Evolutionary conservation across 495 filamentous ascomycete species (phyloP), one percentile per base, ranked within the genome.

Genomic region (Neurospora pannonica): DNA sequence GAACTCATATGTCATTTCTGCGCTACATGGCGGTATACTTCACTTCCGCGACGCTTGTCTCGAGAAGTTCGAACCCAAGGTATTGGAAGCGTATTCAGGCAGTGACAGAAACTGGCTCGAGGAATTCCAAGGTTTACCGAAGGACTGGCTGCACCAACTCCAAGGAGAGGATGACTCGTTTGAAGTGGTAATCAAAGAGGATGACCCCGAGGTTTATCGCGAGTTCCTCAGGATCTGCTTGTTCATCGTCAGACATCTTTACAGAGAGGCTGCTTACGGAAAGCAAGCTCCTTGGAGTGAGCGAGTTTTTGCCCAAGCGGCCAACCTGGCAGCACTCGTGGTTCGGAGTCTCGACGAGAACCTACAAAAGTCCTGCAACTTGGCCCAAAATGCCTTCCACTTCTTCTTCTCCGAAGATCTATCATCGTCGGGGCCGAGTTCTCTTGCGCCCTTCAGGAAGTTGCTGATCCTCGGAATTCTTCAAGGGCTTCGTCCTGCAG

Each of bases 401-500:
- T 77, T 82, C 21, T 86, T 85, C 60, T 75, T 73, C 17, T 42
- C 17, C 10, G 4, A 70, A 19, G 31, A 71, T 1, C 36, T 70
- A 28, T 11, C 48, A 9, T 1, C 36, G 15, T 38, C 38, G 5
- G 24, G 21, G 19, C 54, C 54, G 28, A 62, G 54, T 28, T 34
- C 28, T 6, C 15, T 62, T 4, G 54, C 54, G 3, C 70, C 71
- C 1, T 43, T 48, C n/a, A 38, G 38, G 5, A 76, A 77, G 17
- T 54, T 80, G 7, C 73, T 87, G 38, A 80, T 82, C 15, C 77
- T 85, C 60, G 85, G 85, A 11, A 80, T 87, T 2, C 73, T 87
- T 10, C 79, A 85, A 71, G 85, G 84, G 15, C 76, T 87, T 38
- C 77, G 82, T 75, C 84, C 85, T 8, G 76, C 73, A 4, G 81